A percentile compares a stretch with the other conserved stretches of the same genome.
Conservation (phyloP, 768 basidiomycete species). For the Suillus tomentosus region DNA sequence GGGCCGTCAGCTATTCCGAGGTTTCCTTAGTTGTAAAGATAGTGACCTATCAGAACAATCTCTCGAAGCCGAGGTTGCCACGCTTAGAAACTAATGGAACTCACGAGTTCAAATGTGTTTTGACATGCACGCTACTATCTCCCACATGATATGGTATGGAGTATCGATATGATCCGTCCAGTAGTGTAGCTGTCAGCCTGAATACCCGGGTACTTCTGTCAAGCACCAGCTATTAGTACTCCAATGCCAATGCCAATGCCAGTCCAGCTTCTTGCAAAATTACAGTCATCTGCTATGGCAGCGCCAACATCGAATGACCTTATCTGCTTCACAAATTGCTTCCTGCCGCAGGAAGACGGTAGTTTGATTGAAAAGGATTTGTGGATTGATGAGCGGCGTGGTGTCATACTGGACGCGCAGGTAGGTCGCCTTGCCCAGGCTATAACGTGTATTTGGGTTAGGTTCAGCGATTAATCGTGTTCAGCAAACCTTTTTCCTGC, state of each 20-base stretch:
- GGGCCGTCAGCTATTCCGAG: neutral
- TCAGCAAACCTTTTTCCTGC: conserved; percentile 68
- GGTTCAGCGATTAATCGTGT: conserved; percentile 8
- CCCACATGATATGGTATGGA: conserved; percentile 11
- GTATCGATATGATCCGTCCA: neutral
- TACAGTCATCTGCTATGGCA: conserved; percentile 24
- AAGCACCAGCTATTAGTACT: neutral
- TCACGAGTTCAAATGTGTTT: conserved; percentile 7
- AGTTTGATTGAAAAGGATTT: conserved; percentile 71
- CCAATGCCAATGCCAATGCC: neutral
- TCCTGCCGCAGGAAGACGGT: conserved; percentile 80
- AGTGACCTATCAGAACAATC: conserved; percentile 9
- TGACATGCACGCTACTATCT: conserved; percentile 1
- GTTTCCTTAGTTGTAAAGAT: conserved; percentile 9
- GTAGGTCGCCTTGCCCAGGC: conserved; percentile 34
- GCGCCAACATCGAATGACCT: conserved; percentile 52
- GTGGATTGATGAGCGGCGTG: conserved; percentile 78
- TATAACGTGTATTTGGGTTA: neutral
- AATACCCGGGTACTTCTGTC: neutral
- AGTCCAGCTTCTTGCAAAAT: conserved; percentile 1
- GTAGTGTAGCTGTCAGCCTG: neutral
- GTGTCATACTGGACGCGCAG: conserved; percentile 77
- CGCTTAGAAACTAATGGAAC: conserved; percentile 1
- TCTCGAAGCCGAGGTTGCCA: neutral
- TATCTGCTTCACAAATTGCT: conserved; percentile 86